These are phyloP conservation scores for Aurantiochytrium sp. DNA, from an alignment of 108 stramenopile species.

Conservation along the genomic window DNA sequence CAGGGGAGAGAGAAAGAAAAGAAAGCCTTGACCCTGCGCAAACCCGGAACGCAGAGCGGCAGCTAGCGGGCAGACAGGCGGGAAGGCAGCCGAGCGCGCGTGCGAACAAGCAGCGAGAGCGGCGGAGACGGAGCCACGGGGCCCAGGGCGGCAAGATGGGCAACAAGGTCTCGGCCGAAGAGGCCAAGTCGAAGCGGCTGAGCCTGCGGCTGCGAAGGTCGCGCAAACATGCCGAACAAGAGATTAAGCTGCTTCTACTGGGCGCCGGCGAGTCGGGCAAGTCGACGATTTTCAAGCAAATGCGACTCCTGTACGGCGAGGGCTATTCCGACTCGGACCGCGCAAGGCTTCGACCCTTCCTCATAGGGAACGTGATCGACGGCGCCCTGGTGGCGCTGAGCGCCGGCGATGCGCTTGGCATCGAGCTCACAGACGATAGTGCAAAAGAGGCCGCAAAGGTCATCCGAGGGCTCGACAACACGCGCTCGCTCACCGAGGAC, in stretches of 20 bases:
- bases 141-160: background rate
- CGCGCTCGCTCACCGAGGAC: background rate
- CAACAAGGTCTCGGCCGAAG: background rate
- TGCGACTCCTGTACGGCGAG: slow-evolving; percentile 37
- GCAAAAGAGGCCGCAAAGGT: background rate
- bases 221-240: background rate
- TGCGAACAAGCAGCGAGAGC: too few species aligned
- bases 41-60: too few species aligned
- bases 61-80: too few species aligned
- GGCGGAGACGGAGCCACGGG: too few species aligned
- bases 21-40: too few species aligned
- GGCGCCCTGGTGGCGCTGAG: background rate
- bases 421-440: background rate
- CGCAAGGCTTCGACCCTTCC: background rate
- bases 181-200: background rate
- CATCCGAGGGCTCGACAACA: background rate
- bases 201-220: background rate
- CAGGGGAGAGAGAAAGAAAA: too few species aligned
- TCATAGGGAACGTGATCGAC: slow-evolving; percentile 23
- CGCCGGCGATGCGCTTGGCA: background rate
- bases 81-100: too few species aligned
- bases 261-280: slow-evolving; percentile 44
- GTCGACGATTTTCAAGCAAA: slow-evolving; percentile 48
- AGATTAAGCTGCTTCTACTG: slow-evolving; percentile 37
- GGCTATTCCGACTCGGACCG: slow-evolving; percentile 28